Conservation (phyloP, 169 alveolate genomes). For the Cryptosporidium meleagridis region DNA sequence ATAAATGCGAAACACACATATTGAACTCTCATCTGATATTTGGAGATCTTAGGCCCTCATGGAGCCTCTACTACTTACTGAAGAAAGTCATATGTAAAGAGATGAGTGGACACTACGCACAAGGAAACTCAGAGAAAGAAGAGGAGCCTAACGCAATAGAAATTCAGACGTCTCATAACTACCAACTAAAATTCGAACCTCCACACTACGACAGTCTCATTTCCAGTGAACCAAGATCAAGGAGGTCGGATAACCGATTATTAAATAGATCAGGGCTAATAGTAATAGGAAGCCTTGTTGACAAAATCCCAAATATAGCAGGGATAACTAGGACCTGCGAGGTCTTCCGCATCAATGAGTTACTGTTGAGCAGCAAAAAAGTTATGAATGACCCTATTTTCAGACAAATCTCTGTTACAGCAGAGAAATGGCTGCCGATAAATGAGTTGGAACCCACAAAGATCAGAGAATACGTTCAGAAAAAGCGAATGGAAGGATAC, state of each 20-base stretch:
- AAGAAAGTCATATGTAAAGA: slow-evolving; percentile 13
- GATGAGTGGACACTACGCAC: slow-evolving; percentile 32
- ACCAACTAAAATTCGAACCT: slow-evolving; percentile 79
- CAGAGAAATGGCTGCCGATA: slow-evolving; percentile 92
- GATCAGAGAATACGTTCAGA: slow-evolving; percentile 79
- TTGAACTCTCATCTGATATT: slow-evolving; percentile 21
- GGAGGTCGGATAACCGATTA: slow-evolving; percentile 1
- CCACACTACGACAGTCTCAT: not conserved
- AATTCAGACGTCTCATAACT: slow-evolving; percentile 5
- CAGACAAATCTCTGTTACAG: slow-evolving; percentile 87
- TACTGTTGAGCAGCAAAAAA: slow-evolving; percentile 78
- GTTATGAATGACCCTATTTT: slow-evolving; percentile 83
- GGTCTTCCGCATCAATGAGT: slow-evolving; percentile 83
- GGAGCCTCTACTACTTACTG: slow-evolving; percentile 58
- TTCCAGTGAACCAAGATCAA: slow-evolving; percentile 43
- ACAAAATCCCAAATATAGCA: slow-evolving; percentile 91
- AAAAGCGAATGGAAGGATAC: slow-evolving; percentile 85
- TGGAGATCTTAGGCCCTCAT: slow-evolving; percentile 66
- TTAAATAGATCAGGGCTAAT: slow-evolving; percentile 83
- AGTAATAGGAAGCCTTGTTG: slow-evolving; percentile 89
- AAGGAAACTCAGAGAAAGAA: not conserved
- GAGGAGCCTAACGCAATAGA: slow-evolving; percentile 1
- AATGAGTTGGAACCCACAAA: slow-evolving; percentile 79
- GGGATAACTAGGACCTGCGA: slow-evolving; percentile 93
- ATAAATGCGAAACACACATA: not conserved